A percentile compares a stretch with the other conserved stretches of the same genome.
Evolutionary conservation across 495 filamentous ascomycete genomes (phyloP).

Genomic region (Penicillium roqueforti): DNA sequence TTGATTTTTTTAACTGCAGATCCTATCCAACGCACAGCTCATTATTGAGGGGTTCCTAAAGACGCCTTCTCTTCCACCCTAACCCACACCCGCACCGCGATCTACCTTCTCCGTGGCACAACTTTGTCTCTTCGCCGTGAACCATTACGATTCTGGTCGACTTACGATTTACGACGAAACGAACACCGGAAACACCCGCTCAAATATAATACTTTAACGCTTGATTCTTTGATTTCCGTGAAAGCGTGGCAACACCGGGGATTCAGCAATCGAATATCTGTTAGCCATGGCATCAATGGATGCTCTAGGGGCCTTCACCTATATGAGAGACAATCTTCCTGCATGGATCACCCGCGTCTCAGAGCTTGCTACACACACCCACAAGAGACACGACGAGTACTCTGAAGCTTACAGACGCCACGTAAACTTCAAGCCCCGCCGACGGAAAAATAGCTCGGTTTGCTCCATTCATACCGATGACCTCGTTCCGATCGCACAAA

Average conservation of each 20-base stretch:
- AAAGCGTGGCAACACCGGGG: background rate
- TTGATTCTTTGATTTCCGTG: background rate
- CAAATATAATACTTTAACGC: background rate
- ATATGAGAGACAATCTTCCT: conserved; percentile 55
- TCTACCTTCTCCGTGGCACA: background rate
- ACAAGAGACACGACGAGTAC: conserved; percentile 66
- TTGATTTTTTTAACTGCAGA: conserved; percentile 2
- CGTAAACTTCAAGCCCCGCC: conserved; percentile 24
- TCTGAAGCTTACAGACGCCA: conserved; percentile 38
- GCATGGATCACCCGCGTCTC: conserved; percentile 65
- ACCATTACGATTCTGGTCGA: background rate
- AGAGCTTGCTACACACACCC: conserved; percentile 63
- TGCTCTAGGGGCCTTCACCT: conserved; percentile 57
- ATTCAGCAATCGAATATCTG: background rate
- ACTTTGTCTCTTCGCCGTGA: background rate
- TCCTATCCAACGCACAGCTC: background rate
- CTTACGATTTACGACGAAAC: conserved; percentile 33
- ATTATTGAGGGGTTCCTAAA: conserved; percentile 7
- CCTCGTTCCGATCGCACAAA: conserved; percentile 20
- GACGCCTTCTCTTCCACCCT: background rate
- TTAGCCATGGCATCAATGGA: conserved; percentile 47
- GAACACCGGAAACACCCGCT: conserved; percentile 5
- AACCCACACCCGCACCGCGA: background rate
- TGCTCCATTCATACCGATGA: conserved; percentile 46
- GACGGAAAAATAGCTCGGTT: conserved; percentile 42